Conservation (phyloP, 345 rosid species). For the Eucalyptus camaldulensis region DNA sequence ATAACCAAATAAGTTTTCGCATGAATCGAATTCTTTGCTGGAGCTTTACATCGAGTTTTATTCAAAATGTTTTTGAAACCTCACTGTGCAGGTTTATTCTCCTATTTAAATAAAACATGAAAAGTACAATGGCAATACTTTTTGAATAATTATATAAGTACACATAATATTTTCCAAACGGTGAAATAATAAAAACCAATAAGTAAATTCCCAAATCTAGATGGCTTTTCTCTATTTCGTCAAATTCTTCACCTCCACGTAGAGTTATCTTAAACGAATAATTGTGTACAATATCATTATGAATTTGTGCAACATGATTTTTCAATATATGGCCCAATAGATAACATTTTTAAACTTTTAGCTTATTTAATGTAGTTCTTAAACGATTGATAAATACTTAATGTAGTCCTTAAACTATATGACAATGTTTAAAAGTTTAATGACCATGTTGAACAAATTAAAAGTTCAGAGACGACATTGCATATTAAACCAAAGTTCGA, state of each 20-base stretch:
- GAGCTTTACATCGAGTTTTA: fast-evolving
- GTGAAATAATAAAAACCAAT: not conserved
- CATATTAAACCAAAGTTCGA: fast-evolving
- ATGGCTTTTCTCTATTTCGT: not conserved
- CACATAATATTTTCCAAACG: not conserved
- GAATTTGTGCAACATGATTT: too few relatives aligned
- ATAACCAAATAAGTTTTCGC: not conserved
- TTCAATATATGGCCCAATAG: not conserved
- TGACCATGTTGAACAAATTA: too few relatives aligned
- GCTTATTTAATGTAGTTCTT: fast-evolving
- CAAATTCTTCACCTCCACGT: not conserved
- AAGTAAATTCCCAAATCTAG: not conserved
- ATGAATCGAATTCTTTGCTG: not conserved
- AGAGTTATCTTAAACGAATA: not conserved
- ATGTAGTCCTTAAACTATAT: not conserved
- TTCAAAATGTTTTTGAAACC: not conserved
- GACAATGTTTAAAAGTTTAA: too few relatives aligned
- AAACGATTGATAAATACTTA: too few relatives aligned
- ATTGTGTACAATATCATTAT: too few relatives aligned
- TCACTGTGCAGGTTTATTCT: not conserved
- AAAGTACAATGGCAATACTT: not conserved
- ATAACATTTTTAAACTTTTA: too few relatives aligned
- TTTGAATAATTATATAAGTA: not conserved
- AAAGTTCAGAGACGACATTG: fast-evolving
- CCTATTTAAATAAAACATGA: not conserved